These are phyloP conservation scores for Phytophthora meadii DNA, from an alignment of 352 stramenopile species.

Conservation along the genomic window DNA sequence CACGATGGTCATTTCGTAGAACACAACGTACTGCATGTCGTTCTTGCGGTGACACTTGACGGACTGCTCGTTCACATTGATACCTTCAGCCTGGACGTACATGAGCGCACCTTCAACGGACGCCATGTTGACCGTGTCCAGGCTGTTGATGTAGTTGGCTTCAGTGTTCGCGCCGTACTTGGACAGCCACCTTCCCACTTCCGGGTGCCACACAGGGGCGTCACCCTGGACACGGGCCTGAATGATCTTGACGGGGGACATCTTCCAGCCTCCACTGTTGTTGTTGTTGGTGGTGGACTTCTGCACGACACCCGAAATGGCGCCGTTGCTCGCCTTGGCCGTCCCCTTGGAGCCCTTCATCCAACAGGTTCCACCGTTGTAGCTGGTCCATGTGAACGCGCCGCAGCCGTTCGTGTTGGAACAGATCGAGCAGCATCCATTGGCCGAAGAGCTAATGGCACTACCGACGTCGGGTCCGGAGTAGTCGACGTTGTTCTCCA, in stretches of 20 bases:
- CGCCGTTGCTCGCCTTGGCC: not conserved
- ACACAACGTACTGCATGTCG: slow-evolving; percentile 57
- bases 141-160: slow-evolving; percentile 26
- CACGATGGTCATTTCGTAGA: slow-evolving; percentile 65
- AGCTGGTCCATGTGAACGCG: slow-evolving; percentile 6
- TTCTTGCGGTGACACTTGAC: slow-evolving; percentile 59
- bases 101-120: slow-evolving; percentile 60
- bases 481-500: slow-evolving; percentile 10
- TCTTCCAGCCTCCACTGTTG: slow-evolving; percentile 19
- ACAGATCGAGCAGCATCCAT: slow-evolving; percentile 6
- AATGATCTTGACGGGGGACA: slow-evolving; percentile 50
- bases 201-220: slow-evolving; percentile 41
- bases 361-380: slow-evolving; percentile 6
- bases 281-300: not conserved
- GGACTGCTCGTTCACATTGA: slow-evolving; percentile 49
- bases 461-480: not conserved
- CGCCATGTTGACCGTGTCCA: slow-evolving; percentile 63
- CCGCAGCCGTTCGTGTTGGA: not conserved
- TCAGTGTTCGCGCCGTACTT: slow-evolving; percentile 45
- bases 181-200: slow-evolving; percentile 32
- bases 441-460: not conserved
- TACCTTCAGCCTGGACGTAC: slow-evolving; percentile 65
- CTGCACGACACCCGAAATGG: slow-evolving; percentile 1
- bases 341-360: slow-evolving; percentile 3
- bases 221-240: slow-evolving; percentile 60